These are phyloP conservation scores for Nepenthes mirabilis DNA, from an alignment of 148 eudicot species.

Conservation along the genomic window DNA sequence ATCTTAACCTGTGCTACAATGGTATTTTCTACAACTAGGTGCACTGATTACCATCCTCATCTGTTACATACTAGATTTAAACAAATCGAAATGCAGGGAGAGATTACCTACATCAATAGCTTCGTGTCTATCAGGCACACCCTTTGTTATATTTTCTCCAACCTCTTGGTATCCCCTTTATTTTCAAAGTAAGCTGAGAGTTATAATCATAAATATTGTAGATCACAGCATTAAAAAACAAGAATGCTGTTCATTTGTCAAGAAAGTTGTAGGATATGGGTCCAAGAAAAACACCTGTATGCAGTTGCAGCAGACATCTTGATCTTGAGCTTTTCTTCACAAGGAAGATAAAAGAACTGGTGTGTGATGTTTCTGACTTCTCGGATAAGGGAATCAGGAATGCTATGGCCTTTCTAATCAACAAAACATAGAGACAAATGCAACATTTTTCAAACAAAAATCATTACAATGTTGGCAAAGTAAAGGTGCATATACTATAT, in stretches of 20 bases:
- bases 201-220: not conserved
- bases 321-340: constrained; percentile 72
- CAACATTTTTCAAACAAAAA: too few relatives aligned
- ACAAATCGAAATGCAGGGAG: constrained; percentile 3
- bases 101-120: constrained; percentile 79
- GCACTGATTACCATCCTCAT: not conserved
- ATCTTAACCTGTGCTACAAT: too few relatives aligned
- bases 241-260: too few relatives aligned
- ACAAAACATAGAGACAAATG: not conserved
- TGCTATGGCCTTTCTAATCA: constrained; percentile 78
- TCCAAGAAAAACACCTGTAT: constrained; percentile 45
- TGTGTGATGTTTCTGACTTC: constrained; percentile 49
- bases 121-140: constrained; percentile 84
- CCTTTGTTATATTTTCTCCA: constrained; percentile 88
- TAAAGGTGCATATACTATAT: too few relatives aligned
- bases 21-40: too few relatives aligned
- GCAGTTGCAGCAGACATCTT: constrained; percentile 67
- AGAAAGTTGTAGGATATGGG: not conserved
- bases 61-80: not conserved
- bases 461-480: too few relatives aligned
- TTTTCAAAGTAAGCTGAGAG: constrained; percentile 5
- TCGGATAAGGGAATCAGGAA: constrained; percentile 53
- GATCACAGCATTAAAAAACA: not conserved
- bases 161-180: constrained; percentile 90
- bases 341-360: constrained; percentile 57